Evolutionary conservation across 2,329 filamentous ascomycete species (phyloP).

Genomic region (Pyricularia sp.): DNA sequence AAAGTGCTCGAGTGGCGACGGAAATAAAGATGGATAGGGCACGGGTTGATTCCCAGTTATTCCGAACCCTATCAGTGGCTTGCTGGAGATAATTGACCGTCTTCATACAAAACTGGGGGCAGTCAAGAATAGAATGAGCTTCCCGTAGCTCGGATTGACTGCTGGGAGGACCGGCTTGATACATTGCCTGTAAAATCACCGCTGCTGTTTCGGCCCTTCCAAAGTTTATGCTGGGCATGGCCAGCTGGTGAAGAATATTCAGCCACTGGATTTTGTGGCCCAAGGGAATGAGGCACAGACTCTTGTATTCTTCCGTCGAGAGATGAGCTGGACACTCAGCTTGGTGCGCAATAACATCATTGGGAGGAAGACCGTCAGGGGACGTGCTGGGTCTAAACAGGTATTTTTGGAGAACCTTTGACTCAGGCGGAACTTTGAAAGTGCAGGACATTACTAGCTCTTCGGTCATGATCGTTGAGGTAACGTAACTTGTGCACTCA

Average conservation of each 20-base stretch:
- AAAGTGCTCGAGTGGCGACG: neutral
- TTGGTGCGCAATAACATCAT: slow-evolving; percentile 42
- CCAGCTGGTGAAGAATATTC: slow-evolving; percentile 44
- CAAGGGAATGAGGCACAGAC: slow-evolving; percentile 36
- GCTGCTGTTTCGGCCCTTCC: slow-evolving; percentile 35
- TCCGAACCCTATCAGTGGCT: neutral
- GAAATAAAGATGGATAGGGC: neutral
- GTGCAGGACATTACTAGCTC: too few relatives aligned
- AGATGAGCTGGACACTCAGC: slow-evolving; percentile 35
- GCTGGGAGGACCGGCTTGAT: slow-evolving; percentile 32
- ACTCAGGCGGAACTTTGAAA: neutral
- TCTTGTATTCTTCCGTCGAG: slow-evolving; percentile 42
- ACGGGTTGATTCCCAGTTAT: neutral
- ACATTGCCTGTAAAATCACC: slow-evolving; percentile 37
- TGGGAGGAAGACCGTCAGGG: slow-evolving; percentile 21
- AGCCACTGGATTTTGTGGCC: slow-evolving; percentile 42
- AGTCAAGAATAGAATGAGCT: neutral
- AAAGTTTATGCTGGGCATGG: slow-evolving; percentile 36
- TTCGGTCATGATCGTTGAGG: neutral
- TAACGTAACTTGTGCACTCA: neutral
- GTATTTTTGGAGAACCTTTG: neutral
- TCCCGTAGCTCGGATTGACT: neutral
- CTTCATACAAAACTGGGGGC: neutral
- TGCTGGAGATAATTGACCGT: neutral
- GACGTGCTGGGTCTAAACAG: neutral